Evolutionary conservation across 805 yeast species (phyloP).

Genomic region (Metschnikowia hibisci): DNA sequence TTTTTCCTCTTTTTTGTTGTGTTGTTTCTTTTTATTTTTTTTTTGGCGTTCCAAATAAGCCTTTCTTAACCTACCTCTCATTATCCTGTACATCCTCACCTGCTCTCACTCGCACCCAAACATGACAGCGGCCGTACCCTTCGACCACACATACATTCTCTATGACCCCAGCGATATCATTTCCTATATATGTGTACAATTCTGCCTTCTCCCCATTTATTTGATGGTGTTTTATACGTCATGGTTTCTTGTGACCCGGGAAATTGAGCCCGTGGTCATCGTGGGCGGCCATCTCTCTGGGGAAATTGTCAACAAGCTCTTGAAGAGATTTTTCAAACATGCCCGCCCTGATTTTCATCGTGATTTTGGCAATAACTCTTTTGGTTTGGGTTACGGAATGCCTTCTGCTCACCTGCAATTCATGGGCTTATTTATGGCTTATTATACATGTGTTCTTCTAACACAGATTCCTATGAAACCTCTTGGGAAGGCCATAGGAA

Average conservation of each 20-base stretch:
- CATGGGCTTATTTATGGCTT: conserved; percentile 78
- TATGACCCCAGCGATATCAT: conserved; percentile 65
- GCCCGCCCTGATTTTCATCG: conserved; percentile 66
- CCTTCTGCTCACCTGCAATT: conserved; percentile 97
- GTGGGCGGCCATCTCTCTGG: conserved; percentile 83
- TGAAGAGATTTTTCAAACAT: conserved; percentile 62
- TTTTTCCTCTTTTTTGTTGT: too few species aligned
- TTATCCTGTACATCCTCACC: too few species aligned
- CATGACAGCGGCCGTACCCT: conserved; percentile 44
- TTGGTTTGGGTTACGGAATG: conserved; percentile 79
- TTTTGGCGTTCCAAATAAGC: too few species aligned
- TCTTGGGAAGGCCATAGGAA: conserved; percentile 15
- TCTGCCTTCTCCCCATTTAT: conserved; percentile 78
- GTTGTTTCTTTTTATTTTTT: too few species aligned
- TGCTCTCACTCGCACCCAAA: too few species aligned
- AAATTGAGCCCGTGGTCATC: conserved; percentile 76
- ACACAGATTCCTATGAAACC: conserved; percentile 33
- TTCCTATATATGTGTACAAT: conserved; percentile 60
- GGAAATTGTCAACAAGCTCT: conserved; percentile 65
- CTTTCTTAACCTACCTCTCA: too few species aligned
- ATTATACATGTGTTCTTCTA: conserved; percentile 43
- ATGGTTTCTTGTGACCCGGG: conserved; percentile 79
- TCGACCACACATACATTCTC: conserved; percentile 82
- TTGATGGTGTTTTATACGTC: conserved; percentile 75
- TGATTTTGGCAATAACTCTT: conserved; percentile 42